phyloP scores from a whole-genome alignment of 169 alveolate species.

The Ophryocystis elektroscirrha region DNA sequence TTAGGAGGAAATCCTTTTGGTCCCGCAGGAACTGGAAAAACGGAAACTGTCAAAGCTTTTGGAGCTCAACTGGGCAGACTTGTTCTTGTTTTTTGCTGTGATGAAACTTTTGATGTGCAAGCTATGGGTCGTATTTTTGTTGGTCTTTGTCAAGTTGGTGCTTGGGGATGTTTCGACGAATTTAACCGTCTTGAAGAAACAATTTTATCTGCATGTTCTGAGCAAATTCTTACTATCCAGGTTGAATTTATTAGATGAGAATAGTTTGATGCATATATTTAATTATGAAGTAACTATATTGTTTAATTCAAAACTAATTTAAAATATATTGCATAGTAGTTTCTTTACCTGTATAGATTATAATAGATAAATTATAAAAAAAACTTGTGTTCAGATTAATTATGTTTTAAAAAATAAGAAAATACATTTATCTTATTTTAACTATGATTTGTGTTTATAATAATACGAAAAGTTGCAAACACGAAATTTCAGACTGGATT shows the following conservation, averaged over 20 bases:
- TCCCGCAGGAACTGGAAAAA: constrained; percentile 99
- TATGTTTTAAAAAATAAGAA: no score
- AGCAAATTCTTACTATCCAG: constrained; percentile 66
- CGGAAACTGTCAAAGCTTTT: constrained; percentile 93
- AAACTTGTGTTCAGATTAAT: no score
- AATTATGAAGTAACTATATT: not conserved
- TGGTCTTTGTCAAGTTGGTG: constrained; percentile 54
- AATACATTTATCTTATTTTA: no score
- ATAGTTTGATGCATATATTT: not conserved
- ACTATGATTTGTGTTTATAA: no score
- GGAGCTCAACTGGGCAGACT: constrained; percentile 74
- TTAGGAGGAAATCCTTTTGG: constrained; percentile 96
- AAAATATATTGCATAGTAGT: constrained; percentile 12
- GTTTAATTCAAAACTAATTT: not conserved
- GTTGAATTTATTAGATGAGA: constrained; percentile 53
- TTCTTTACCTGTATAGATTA: not conserved
- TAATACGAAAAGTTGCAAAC: no score
- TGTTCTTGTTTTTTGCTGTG: constrained; percentile 90
- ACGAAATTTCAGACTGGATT: not conserved
- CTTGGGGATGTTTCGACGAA: constrained; percentile 99
- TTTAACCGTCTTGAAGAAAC: constrained; percentile 85
- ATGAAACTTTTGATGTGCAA: constrained; percentile 82
- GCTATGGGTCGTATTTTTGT: constrained; percentile 80
- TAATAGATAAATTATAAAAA: constrained; percentile 10
- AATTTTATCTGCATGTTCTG: constrained; percentile 82